Conservation (phyloP, 768 basidiomycete species). For the Tricholoma flavovirens region DNA sequence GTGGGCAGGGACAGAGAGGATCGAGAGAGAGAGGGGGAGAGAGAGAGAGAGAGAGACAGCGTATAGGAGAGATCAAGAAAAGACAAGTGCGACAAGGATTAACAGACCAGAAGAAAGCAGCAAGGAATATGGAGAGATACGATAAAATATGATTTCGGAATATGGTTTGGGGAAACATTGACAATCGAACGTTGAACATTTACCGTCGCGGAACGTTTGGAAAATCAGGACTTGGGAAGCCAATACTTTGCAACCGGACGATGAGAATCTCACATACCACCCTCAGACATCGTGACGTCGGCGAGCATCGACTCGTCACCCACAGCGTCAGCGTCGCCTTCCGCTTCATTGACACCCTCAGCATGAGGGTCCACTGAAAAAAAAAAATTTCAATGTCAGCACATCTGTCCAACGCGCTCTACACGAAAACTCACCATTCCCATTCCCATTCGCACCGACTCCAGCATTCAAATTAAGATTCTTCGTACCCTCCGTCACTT, state of each 20-base stretch:
- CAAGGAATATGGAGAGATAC: background rate
- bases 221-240: background rate
- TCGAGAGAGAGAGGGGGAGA: background rate
- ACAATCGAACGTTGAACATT: background rate
- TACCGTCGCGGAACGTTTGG: background rate
- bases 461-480: background rate
- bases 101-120: background rate
- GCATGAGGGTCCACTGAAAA: background rate
- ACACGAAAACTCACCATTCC: background rate
- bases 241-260: background rate
- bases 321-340: conserved; percentile 23
- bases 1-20: background rate
- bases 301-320: conserved; percentile 24
- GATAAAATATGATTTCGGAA: background rate
- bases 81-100: background rate
- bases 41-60: too few species aligned
- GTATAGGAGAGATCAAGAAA: too few species aligned
- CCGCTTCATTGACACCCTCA: conserved; percentile 10
- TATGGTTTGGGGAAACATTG: background rate
- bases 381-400: too few species aligned
- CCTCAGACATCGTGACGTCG: conserved; percentile 40
- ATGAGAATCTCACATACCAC: conserved; percentile 12
- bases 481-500: background rate
- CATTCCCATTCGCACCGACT: background rate
- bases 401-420: too few species aligned